Evolutionary conservation across 345 rosid genomes (phyloP), one percentile per base, ranked within the genome.

Genomic region (Boechera divaricarpa): DNA sequence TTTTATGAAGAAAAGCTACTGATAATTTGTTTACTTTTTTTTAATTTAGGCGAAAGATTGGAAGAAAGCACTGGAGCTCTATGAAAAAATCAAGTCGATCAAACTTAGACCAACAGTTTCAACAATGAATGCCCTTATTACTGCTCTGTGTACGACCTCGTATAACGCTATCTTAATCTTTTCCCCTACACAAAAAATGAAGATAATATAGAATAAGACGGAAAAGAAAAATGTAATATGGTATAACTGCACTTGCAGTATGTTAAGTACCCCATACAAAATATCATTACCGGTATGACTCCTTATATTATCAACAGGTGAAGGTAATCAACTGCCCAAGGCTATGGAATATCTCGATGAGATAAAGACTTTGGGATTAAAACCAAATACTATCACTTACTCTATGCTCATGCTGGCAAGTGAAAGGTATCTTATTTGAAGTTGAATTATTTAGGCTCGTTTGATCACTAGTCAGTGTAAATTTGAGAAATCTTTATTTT

Each of bases 61-160:
- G 97, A 84, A 84, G 83, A 94, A 87, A 80, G 95, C 95, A 45
- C 82, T 90, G 80, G 88, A 88, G 86, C 84, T 90, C 57, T 92
- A 89, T 58, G 90, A 90, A 63, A 81, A 83, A 55, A 87, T 92
- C 80, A 92, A 86, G 86, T 83, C 89, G 69, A 72, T 82, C 38
- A 86, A 74, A 75, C 80, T 94, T 70, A 86, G 82, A 51, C 94
- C 89, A 80, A 87, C 95, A 24, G 83, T 94, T 76, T 82, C 98
- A 63, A 88, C 93, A 21, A 80, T 92, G 86, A 92, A 92, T 84
- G 98, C 97, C 39, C 82, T 94, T 82, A 87, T 92, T 66, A 90
- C 92, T 73, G 87, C 95, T 59, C 86, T 94, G 82, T 90, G 97
- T 94, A 86, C 90, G 98, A 73, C 70, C 67, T 49, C 29, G 42